Conservation (phyloP, 1,284 basidiomycete genomes). For the Coriolopsis trogii region DNA sequence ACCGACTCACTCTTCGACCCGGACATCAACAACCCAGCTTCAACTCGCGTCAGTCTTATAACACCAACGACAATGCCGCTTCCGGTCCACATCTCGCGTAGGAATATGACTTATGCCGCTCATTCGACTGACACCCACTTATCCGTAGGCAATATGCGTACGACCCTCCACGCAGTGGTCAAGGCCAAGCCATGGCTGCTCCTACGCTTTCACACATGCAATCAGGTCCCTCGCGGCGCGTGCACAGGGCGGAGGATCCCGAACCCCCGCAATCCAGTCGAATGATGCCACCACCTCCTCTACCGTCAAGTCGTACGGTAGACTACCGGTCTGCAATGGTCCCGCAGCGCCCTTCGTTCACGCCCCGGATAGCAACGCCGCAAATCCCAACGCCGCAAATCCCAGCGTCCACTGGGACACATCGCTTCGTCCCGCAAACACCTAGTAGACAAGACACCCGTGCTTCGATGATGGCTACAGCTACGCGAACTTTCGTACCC, state of each 20-base stretch:
- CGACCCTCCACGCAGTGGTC: conserved; percentile 45
- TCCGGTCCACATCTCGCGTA: conserved; percentile 8
- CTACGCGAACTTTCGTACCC: conserved; percentile 20
- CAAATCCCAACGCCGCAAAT: conserved; percentile 15
- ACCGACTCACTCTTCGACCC: conserved; percentile 60
- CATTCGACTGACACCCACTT: background rate
- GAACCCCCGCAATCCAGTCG: background rate
- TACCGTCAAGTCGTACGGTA: background rate
- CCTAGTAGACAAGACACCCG: conserved; percentile 13
- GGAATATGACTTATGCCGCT: background rate
- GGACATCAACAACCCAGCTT: conserved; percentile 52
- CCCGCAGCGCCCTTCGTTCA: conserved; percentile 15
- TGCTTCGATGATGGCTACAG: conserved; percentile 10
- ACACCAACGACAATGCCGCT: background rate
- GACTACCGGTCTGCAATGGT: conserved; percentile 13
- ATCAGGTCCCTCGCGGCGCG: conserved; percentile 23
- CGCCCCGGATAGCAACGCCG: conserved; percentile 13
- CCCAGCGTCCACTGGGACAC: conserved; percentile 12
- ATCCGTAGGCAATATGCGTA: conserved; percentile 62
- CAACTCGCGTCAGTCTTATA: conserved; percentile 33
- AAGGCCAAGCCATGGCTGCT: conserved; percentile 30
- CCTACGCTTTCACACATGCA: conserved; percentile 30
- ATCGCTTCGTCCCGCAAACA: conserved; percentile 20
- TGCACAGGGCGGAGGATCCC: conserved; percentile 10
- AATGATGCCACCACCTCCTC: conserved; percentile 9